Evolutionary conservation across 805 yeast genomes (phyloP).

Genomic region (Huiozyma sinensis): DNA sequence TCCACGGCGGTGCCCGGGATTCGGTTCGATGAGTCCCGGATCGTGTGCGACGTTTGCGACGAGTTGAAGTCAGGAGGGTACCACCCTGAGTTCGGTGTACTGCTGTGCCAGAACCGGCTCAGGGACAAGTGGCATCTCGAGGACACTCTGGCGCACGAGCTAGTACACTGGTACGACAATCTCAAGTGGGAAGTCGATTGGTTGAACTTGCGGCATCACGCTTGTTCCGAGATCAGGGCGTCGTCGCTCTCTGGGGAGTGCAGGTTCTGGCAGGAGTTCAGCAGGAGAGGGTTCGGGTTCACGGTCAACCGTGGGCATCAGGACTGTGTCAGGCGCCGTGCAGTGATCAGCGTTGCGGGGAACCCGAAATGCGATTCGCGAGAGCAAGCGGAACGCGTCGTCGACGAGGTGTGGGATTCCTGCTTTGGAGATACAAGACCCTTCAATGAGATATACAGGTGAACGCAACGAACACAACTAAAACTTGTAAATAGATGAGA

Average conservation of each 20-base stretch:
- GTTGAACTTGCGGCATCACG: conserved; percentile 79
- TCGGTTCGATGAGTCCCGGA: conserved; percentile 22
- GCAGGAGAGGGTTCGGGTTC: conserved; percentile 28
- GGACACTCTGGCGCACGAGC: conserved; percentile 85
- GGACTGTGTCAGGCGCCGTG: conserved; percentile 81
- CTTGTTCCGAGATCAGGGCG: conserved; percentile 94
- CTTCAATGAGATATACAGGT: conserved; percentile 81
- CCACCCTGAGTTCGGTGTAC: conserved; percentile 79
- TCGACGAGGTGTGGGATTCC: conserved; percentile 81
- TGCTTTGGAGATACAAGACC: conserved; percentile 95
- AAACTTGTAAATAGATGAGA: background rate
- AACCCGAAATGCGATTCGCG: conserved; percentile 72
- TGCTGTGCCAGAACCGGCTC: conserved; percentile 77
- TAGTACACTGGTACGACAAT: conserved; percentile 89
- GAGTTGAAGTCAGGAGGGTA: conserved; percentile 85
- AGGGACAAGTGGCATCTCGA: conserved; percentile 70
- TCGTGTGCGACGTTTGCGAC: conserved; percentile 75
- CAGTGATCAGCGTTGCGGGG: conserved; percentile 69
- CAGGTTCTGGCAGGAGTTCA: conserved; percentile 75
- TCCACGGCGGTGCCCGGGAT: conserved; percentile 11
- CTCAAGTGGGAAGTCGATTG: conserved; percentile 82
- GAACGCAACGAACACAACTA: background rate
- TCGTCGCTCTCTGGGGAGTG: conserved; percentile 92
- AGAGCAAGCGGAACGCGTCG: conserved; percentile 68
- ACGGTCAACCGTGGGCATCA: conserved; percentile 77